phyloP scores from a whole-genome alignment of 2,329 filamentous ascomycete genomes.

The Cordyceps cateniannulata region DNA sequence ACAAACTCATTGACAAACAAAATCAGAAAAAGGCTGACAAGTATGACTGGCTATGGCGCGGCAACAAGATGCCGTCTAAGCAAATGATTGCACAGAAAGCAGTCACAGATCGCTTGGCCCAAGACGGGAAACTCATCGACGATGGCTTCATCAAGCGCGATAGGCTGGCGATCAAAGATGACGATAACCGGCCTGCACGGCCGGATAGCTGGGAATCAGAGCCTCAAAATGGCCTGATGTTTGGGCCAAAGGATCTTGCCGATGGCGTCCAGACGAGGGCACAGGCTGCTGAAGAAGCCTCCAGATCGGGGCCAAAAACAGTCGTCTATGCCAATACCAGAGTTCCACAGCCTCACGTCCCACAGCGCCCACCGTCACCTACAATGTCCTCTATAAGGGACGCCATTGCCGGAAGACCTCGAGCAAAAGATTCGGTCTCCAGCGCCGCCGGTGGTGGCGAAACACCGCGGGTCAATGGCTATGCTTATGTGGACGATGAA shows the following conservation, averaged over 20 bases:
- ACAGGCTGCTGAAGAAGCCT: conserved; percentile 62
- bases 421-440: conserved; percentile 56
- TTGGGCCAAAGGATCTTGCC: conserved; percentile 61
- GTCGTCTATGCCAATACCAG: conserved; percentile 82
- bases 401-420: conserved; percentile 69
- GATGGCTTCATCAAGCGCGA: conserved; percentile 50
- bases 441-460: conserved; percentile 54
- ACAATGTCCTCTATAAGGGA: conserved; percentile 79
- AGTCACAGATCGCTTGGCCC: conserved; percentile 46
- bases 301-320: conserved; percentile 67
- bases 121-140: conserved; percentile 42
- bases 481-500: conserved; percentile 87
- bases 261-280: conserved; percentile 55
- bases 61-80: conserved; percentile 80
- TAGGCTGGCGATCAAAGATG: conserved; percentile 58
- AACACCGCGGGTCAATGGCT: conserved; percentile 88
- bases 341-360: conserved; percentile 47
- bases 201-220: conserved; percentile 69
- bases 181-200: conserved; percentile 65
- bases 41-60: conserved; percentile 81
- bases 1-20: conserved; percentile 82
- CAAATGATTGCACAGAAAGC: conserved; percentile 65
- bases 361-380: conserved; percentile 60
- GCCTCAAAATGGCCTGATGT: conserved; percentile 85
- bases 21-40: conserved; percentile 80